Conservation (phyloP, 176 grass and related monocot species). For the Dactylis glomerata region DNA sequence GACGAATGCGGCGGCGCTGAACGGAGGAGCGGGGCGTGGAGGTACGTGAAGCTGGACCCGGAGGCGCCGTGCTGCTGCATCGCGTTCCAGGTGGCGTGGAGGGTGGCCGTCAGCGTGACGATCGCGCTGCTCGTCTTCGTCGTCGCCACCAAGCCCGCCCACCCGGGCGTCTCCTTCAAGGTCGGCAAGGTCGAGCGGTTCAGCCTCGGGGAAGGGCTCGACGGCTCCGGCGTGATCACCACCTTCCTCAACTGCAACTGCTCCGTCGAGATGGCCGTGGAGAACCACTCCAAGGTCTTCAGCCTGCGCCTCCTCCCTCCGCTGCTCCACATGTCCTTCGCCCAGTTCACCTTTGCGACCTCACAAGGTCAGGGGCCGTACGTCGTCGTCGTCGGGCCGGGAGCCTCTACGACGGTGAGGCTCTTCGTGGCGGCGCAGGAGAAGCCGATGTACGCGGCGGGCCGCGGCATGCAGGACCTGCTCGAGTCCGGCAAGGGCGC, state of each 20-base stretch:
- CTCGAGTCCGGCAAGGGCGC: conserved; percentile 55
- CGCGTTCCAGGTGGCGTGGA: conserved; percentile 74
- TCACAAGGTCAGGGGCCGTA: conserved; percentile 54
- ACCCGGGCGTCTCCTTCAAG: conserved; percentile 54
- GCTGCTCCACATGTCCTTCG: conserved; percentile 57
- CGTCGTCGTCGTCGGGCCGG: conserved; percentile 25
- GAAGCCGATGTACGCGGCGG: conserved; percentile 92
- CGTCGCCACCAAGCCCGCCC: conserved; percentile 55
- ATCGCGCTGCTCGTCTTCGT: conserved; percentile 77
- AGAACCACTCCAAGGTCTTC: conserved; percentile 89
- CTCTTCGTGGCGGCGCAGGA: conserved; percentile 55
- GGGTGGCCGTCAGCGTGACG: conserved; percentile 53
- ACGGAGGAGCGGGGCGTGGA: conserved; percentile 45
- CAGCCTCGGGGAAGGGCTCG: conserved; percentile 75
- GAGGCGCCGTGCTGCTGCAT: conserved; percentile 66
- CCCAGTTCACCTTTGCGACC: conserved; percentile 57
- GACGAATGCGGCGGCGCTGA: not conserved
- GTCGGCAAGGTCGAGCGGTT: conserved; percentile 56
- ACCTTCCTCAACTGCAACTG: conserved; percentile 85
- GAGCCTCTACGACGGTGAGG: conserved; percentile 12
- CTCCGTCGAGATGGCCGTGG: conserved; percentile 66
- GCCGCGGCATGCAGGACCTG: conserved; percentile 79
- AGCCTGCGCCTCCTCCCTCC: conserved; percentile 52
- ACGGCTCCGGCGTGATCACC: conserved; percentile 77
- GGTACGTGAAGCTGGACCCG: conserved; percentile 65